Evolutionary conservation across 495 filamentous ascomycete species (phyloP).

Genomic region (Sabuloglossum arenarium): DNA sequence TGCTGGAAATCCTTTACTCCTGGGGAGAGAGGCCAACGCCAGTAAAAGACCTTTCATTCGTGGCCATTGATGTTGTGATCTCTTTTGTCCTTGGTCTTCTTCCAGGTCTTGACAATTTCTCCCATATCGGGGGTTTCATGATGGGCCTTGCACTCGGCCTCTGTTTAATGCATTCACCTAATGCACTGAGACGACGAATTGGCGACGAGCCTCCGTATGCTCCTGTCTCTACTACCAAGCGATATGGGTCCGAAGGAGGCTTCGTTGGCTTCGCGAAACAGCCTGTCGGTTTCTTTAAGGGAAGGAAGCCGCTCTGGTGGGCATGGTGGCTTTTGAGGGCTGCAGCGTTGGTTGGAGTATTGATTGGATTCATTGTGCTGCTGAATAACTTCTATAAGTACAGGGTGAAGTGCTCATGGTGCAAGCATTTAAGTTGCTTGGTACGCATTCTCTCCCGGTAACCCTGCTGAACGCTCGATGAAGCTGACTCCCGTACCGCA

Average conservation of each 20-base stretch:
- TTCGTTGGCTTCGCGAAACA: conserved; percentile 39
- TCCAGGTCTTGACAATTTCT: conserved; percentile 90
- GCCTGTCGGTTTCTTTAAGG: conserved; percentile 72
- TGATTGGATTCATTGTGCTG: conserved; percentile 67
- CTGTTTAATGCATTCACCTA: conserved; percentile 71
- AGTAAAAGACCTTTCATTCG: conserved; percentile 59
- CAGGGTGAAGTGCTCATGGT: conserved; percentile 63
- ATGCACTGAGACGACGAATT: conserved; percentile 53
- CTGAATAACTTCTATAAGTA: conserved; percentile 78
- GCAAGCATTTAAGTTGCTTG: conserved; percentile 81
- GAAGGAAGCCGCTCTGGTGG: conserved; percentile 88
- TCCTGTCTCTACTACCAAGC: conserved; percentile 24
- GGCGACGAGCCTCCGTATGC: conserved; percentile 42
- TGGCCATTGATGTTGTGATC: conserved; percentile 64
- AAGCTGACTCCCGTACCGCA: not conserved
- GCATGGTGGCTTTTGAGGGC: conserved; percentile 83
- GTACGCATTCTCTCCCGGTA: conserved; percentile 29
- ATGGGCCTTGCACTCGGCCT: conserved; percentile 80
- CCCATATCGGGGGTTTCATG: conserved; percentile 87
- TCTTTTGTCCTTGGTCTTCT: conserved; percentile 85
- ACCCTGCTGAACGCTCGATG: not conserved
- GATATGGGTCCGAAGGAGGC: conserved; percentile 10
- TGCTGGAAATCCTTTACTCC: conserved; percentile 81
- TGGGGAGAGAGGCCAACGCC: conserved; percentile 62
- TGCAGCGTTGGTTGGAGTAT: conserved; percentile 52